Percentiles rank a stretch among this genome's conserved stretches.
Conservation (phyloP, 139 green algal species). For the Microglena sp. region DNA sequence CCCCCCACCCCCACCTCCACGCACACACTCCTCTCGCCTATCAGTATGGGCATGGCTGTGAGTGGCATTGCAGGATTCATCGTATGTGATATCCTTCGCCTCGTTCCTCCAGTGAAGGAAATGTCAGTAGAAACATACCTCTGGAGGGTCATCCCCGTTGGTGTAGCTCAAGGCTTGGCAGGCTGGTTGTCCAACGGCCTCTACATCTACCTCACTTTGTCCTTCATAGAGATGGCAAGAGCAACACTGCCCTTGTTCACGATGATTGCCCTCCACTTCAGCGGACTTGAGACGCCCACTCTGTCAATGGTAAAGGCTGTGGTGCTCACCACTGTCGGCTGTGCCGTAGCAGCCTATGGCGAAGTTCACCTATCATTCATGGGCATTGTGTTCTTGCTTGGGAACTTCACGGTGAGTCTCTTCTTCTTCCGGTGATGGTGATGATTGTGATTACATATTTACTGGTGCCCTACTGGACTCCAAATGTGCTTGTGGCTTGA, state of each 20-base stretch:
- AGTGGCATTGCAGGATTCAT: conserved; percentile 7
- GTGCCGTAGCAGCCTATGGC: conserved; percentile 20
- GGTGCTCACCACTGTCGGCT: conserved; percentile 17
- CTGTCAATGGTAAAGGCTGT: conserved; percentile 11
- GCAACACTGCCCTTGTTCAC: conserved; percentile 19
- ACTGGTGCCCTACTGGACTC: not conserved
- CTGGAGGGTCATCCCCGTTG: conserved; percentile 17
- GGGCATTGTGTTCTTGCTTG: conserved; percentile 3
- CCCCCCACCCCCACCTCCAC: too few relatives aligned
- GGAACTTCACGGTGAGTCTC: conserved; percentile 18
- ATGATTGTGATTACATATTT: not conserved
- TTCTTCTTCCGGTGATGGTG: not conserved
- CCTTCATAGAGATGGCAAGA: conserved; percentile 30
- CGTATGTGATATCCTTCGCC: conserved; percentile 12
- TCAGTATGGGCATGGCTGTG: conserved; percentile 24
- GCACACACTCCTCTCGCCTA: too few relatives aligned
- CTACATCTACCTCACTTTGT: conserved; percentile 26
- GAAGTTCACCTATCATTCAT: conserved; percentile 18
- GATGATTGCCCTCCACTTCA: conserved; percentile 18
- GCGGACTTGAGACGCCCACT: conserved; percentile 18
- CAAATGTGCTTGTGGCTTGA: too few relatives aligned
- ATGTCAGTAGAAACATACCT: conserved; percentile 11
- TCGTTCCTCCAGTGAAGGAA: not conserved
- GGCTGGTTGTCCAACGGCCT: conserved; percentile 17
- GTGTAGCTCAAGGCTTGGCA: conserved; percentile 5